Evolutionary conservation across 257 asterid genomes (phyloP).

Genomic region (Petrea volubilis): DNA sequence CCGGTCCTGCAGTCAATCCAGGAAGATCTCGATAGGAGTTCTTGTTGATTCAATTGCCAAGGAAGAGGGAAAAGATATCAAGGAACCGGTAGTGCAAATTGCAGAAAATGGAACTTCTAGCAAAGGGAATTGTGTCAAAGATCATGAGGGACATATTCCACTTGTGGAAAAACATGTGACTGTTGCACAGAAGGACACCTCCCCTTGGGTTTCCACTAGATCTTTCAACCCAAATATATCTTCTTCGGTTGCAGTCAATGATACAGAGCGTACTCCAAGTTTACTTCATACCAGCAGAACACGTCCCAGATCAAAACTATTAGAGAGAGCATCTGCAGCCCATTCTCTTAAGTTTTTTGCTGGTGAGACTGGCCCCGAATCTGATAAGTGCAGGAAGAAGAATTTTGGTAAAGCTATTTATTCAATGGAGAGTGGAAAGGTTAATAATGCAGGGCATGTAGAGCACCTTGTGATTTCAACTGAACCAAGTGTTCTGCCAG

Average conservation of each 20-base stretch:
- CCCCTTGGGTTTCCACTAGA: slow-evolving; percentile 69
- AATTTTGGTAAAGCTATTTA: slow-evolving; percentile 15
- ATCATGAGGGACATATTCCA: slow-evolving; percentile 33
- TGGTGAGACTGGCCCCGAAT: slow-evolving; percentile 32
- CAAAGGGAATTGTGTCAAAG: slow-evolving; percentile 36
- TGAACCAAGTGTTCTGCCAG: slow-evolving; percentile 40
- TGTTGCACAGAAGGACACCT: slow-evolving; percentile 37
- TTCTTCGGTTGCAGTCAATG: slow-evolving; percentile 39
- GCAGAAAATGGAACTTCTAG: slow-evolving; percentile 35
- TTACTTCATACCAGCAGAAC: slow-evolving; percentile 31
- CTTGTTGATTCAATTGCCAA: slow-evolving; percentile 52
- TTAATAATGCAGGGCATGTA: slow-evolving; percentile 31
- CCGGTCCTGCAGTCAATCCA: slow-evolving; percentile 58
- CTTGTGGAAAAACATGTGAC: slow-evolving; percentile 37
- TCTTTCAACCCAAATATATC: slow-evolving; percentile 41
- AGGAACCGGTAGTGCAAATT: slow-evolving; percentile 30
- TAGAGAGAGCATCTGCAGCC: slow-evolving; percentile 44
- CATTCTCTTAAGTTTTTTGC: slow-evolving; percentile 42
- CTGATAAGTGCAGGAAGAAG: slow-evolving; percentile 28
- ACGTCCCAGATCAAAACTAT: slow-evolving; percentile 33
- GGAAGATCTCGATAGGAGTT: slow-evolving; percentile 84
- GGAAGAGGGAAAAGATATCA: slow-evolving; percentile 33
- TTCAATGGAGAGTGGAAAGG: slow-evolving; percentile 36
- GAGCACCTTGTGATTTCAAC: slow-evolving; percentile 33
- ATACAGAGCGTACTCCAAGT: slow-evolving; percentile 40